These are phyloP conservation scores for Lecanosticta acicola DNA, from an alignment of 2,329 filamentous ascomycete genomes.

Conservation along the genomic window DNA sequence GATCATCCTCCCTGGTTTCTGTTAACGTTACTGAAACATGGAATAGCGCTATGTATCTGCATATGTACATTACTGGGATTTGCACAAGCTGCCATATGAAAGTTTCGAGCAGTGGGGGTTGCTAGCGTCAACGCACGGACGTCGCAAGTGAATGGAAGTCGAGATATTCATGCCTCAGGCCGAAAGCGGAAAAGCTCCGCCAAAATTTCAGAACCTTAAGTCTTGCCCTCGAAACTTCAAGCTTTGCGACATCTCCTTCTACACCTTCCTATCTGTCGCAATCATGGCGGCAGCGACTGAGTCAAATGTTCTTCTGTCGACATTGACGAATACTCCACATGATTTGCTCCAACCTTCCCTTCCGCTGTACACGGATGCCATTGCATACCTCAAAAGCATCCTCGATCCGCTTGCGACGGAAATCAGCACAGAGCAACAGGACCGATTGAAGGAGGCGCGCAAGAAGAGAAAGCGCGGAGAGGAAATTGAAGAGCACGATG, in stretches of 20 bases:
- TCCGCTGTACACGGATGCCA: conserved; percentile 61
- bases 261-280: not conserved
- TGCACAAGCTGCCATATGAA: too few species aligned
- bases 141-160: not conserved
- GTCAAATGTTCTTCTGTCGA: conserved; percentile 12
- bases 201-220: not conserved
- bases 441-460: conserved; percentile 60
- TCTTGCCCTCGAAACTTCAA: not conserved
- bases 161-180: not conserved
- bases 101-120: too few species aligned
- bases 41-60: too few species aligned
- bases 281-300: conserved; percentile 17
- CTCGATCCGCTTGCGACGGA: conserved; percentile 72
- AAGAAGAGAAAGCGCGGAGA: conserved; percentile 71
- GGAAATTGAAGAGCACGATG: conserved; percentile 40
- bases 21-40: too few species aligned
- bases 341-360: conserved; percentile 69
- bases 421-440: conserved; percentile 66
- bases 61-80: too few species aligned
- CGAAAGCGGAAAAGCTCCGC: not conserved
- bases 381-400: conserved; percentile 71
- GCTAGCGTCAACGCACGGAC: not conserved
- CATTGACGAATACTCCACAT: conserved; percentile 47
- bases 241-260: not conserved
- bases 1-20: too few species aligned